Conservation (phyloP, 2,329 filamentous ascomycete species). For the Dactylellina parvicollis region DNA sequence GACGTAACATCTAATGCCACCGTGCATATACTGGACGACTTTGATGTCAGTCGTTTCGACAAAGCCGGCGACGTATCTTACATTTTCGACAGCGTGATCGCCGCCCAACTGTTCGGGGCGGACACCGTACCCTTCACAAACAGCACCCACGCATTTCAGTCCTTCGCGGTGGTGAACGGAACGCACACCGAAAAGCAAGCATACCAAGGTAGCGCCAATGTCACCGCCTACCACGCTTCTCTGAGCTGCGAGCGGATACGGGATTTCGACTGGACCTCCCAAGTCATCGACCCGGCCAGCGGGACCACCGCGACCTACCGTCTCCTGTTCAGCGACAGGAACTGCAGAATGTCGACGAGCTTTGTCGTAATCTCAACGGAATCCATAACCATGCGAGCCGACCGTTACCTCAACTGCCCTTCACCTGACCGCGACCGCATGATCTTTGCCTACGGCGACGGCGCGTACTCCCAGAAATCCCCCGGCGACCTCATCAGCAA, state of each 20-base stretch:
- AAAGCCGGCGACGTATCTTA: not conserved
- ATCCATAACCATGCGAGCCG: not conserved
- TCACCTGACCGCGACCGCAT: not conserved
- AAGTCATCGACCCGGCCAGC: not conserved
- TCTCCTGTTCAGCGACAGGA: not conserved
- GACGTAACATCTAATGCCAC: not conserved
- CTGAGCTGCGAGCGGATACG: not conserved
- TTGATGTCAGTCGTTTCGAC: slow-evolving; percentile 1
- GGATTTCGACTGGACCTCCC: not conserved
- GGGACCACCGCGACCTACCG: not conserved
- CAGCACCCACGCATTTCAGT: slow-evolving; percentile 8
- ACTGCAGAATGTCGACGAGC: not conserved
- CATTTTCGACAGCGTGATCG: slow-evolving; percentile 6
- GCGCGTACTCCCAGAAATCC: not conserved
- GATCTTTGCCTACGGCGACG: not conserved
- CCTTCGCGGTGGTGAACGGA: not conserved
- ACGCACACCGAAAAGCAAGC: not conserved
- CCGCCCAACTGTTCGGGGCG: not conserved
- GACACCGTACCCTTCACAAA: slow-evolving; percentile 7
- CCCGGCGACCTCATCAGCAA: not conserved
- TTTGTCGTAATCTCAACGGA: not conserved
- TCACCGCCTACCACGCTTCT: slow-evolving; percentile 11
- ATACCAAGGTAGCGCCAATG: slow-evolving; percentile 1
- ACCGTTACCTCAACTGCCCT: not conserved
- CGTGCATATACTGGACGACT: not conserved